Base-by-base conservation (phyloP, 2,329 filamentous ascomycete genomes). In the Simplicillium aogashimaense region DNA sequence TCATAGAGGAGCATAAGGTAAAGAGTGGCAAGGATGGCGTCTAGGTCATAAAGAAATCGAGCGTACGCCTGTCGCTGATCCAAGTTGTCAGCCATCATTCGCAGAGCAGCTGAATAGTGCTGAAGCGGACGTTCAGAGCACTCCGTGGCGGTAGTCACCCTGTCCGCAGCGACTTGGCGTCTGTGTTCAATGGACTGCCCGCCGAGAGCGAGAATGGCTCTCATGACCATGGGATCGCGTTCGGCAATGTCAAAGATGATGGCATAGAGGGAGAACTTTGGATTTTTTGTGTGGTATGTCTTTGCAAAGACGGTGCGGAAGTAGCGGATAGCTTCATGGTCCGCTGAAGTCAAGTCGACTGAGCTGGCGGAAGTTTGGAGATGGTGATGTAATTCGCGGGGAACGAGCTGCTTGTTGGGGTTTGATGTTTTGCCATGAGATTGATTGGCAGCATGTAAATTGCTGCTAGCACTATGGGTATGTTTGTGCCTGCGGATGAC, bases 1-100 rank as follows among this genome's bases (percentile, higher is more conserved):
- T 62, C 59, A 34, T 61, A 63, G 2, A 57, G 28, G 1, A 62
- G 51, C 57, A 63, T 61, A 7, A 63, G 41, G 42, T 56, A 62
- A 7, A 61, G 38, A 1, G 53, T 50, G 2, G 58, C 54, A 12
- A 51, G 50, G 17, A 60, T 52, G 1, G 49, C 47, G 36, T 59
- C 57, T 3, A 60, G 45, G 20, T 60, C 53, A 4, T 53, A 42
- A 4, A 47, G 42, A 2, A 37, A 40, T 8, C 43, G 41, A 10
- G 45, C 48, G 12, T 48, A 15, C 1, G 17, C 20, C 20, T 25
- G 7, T 12, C 18, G 46, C 15, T 47, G 46, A 2, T 46, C 50
- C 17, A 58, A 49, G 4, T 50, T 46, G 28, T 54, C 53, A 7
- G 54, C 55, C 50, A 62, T 53, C 31, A 53, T 48, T 11, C 50